A percentile compares a stretch with the other conserved stretches of the same genome.
Evolutionary conservation across 2,329 filamentous ascomycete species (phyloP).

Genomic region (Trichoderma afroharzianum): DNA sequence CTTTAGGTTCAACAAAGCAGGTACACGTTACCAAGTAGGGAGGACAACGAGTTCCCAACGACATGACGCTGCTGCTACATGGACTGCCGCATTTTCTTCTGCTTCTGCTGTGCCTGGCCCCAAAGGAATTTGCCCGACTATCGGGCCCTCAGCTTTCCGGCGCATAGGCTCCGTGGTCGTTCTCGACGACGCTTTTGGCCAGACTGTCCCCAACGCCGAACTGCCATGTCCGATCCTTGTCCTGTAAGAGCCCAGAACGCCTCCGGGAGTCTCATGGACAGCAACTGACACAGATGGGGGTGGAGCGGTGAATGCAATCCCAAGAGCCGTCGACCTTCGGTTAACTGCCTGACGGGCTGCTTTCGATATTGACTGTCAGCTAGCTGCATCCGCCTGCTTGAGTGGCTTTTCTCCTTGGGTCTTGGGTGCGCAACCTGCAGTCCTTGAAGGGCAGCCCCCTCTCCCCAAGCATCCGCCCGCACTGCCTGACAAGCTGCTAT

Average conservation of each 20-base stretch:
- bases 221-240: conserved; percentile 2
- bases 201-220: neutral
- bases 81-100: neutral
- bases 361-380: neutral
- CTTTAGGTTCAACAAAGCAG: neutral
- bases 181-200: neutral
- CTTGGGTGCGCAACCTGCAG: neutral
- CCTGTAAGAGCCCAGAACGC: conserved; percentile 11
- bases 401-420: neutral
- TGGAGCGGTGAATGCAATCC: conserved; percentile 13
- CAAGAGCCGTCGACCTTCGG: neutral
- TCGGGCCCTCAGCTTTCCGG: neutral
- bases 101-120: neutral
- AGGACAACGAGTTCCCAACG: neutral
- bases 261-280: neutral
- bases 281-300: neutral
- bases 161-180: neutral
- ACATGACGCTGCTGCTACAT: neutral
- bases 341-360: neutral
- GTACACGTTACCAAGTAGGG: neutral
- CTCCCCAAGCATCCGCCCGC: neutral
- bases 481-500: neutral
- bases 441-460: neutral
- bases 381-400: conserved; percentile 11
- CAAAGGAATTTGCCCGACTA: neutral